Evolutionary conservation across 2,329 filamentous ascomycete species (phyloP).

Genomic region (Orbilia brochopaga): DNA sequence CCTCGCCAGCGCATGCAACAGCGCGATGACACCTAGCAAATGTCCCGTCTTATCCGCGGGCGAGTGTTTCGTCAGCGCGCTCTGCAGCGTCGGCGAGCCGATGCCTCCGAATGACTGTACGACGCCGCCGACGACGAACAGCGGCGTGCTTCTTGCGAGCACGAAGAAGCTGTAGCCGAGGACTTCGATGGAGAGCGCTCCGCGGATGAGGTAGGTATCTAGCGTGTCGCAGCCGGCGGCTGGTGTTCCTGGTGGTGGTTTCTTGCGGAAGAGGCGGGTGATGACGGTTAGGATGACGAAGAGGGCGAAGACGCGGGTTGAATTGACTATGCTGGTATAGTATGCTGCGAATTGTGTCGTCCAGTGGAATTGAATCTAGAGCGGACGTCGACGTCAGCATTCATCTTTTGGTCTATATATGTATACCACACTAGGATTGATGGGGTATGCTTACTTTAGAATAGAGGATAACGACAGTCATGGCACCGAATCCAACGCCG

Average conservation of each 20-base stretch:
- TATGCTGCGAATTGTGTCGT: conserved; percentile 69
- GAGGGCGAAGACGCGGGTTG: conserved; percentile 75
- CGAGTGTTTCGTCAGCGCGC: conserved; percentile 87
- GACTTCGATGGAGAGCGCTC: conserved; percentile 76
- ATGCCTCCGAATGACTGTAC: conserved; percentile 81
- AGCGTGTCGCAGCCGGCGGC: conserved; percentile 52
- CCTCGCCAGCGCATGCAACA: conserved; percentile 75
- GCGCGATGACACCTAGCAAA: conserved; percentile 83
- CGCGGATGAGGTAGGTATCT: conserved; percentile 59
- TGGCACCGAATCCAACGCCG: conserved; percentile 78
- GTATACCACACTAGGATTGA: neutral
- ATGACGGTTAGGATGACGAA: conserved; percentile 76
- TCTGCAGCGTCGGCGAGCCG: conserved; percentile 81
- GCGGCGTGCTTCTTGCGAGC: conserved; percentile 64
- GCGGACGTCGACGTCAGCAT: conserved; percentile 11
- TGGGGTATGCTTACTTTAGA: conserved; percentile 63
- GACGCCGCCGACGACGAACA: conserved; percentile 66
- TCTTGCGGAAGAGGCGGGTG: conserved; percentile 74
- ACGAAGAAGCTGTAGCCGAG: conserved; percentile 78
- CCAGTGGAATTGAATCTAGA: conserved; percentile 35
- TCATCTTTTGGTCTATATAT: neutral
- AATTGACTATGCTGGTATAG: conserved; percentile 74
- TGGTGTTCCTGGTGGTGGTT: conserved; percentile 57
- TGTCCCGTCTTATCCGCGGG: conserved; percentile 80
- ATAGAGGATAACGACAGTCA: conserved; percentile 84